A percentile compares a stretch with the other conserved stretches of the same genome.
These are phyloP conservation scores for Coemansia sp. DNA, from an alignment of 192 early-diverging fungal genomes.

Conservation along the genomic window DNA sequence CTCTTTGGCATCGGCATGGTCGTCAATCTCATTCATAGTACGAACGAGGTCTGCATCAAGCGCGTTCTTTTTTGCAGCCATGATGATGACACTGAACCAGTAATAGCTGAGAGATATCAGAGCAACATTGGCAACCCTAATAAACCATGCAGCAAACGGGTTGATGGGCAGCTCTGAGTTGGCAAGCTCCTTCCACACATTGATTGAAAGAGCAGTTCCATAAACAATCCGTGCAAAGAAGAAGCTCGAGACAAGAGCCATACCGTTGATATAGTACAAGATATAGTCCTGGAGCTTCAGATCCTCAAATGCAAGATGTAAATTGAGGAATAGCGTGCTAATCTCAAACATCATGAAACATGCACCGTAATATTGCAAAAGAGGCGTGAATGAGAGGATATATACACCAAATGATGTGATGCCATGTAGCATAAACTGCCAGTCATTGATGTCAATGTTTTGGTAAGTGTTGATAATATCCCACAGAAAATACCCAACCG, in stretches of 20 bases:
- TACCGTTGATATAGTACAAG: conserved; percentile 81
- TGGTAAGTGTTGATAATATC: conserved; percentile 71
- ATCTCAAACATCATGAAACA: conserved; percentile 91
- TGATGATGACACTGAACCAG: conserved; percentile 49
- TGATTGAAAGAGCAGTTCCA: conserved; percentile 71
- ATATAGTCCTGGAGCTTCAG: conserved; percentile 70
- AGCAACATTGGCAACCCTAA: conserved; percentile 29
- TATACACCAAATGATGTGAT: conserved; percentile 74
- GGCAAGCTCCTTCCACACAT: conserved; percentile 48
- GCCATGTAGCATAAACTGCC: conserved; percentile 83
- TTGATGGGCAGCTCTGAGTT: conserved; percentile 33
- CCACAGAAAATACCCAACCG: conserved; percentile 92
- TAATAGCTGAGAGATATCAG: conserved; percentile 49
- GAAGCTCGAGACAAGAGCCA: conserved; percentile 74
- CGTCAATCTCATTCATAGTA: conserved; percentile 39
- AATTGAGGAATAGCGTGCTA: conserved; percentile 85
- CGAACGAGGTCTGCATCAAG: conserved; percentile 49
- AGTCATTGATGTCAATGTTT: conserved; percentile 68
- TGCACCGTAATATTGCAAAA: conserved; percentile 84
- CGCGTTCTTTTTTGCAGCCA: conserved; percentile 43
- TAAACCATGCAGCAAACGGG: conserved; percentile 16
- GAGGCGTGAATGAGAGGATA: conserved; percentile 66
- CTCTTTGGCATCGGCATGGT: conserved; percentile 11
- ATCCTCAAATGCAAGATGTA: conserved; percentile 83
- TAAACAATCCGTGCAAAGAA: conserved; percentile 76